These are phyloP conservation scores for Acer negundo DNA, from an alignment of 345 rosid genomes.

Conservation along the genomic window DNA sequence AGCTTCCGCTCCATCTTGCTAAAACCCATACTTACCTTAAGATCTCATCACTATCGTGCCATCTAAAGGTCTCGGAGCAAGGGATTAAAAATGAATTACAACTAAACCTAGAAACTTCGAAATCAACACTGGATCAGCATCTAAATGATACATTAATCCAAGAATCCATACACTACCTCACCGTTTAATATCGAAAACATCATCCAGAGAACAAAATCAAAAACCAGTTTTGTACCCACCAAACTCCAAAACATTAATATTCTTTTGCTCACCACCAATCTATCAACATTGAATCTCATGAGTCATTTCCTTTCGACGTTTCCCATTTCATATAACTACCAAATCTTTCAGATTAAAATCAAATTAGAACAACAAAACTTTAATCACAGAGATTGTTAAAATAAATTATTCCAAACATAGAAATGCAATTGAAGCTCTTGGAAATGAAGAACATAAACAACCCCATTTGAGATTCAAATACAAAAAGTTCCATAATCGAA, in stretches of 20 bases:
- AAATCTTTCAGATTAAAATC: background rate
- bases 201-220: background rate
- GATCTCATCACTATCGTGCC: background rate
- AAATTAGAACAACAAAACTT: background rate
- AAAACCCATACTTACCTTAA: background rate
- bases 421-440: conserved; percentile 14
- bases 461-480: background rate
- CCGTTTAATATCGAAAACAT: background rate
- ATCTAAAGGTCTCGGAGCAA: too few species aligned
- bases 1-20: background rate
- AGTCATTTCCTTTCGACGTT: background rate
- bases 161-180: background rate
- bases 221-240: background rate
- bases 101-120: background rate
- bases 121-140: background rate
- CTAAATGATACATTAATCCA: background rate
- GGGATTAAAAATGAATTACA: background rate
- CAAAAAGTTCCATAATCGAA: background rate
- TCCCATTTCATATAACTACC: background rate
- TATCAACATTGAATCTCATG: background rate
- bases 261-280: background rate
- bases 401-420: background rate
- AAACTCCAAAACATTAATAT: conserved; percentile 11
- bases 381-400: background rate
- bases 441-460: background rate